Percentiles rank a stretch among this genome's conserved stretches.
Evolutionary conservation across 2,329 filamentous ascomycete genomes (phyloP).

Genomic region (Alternaria infectoria): DNA sequence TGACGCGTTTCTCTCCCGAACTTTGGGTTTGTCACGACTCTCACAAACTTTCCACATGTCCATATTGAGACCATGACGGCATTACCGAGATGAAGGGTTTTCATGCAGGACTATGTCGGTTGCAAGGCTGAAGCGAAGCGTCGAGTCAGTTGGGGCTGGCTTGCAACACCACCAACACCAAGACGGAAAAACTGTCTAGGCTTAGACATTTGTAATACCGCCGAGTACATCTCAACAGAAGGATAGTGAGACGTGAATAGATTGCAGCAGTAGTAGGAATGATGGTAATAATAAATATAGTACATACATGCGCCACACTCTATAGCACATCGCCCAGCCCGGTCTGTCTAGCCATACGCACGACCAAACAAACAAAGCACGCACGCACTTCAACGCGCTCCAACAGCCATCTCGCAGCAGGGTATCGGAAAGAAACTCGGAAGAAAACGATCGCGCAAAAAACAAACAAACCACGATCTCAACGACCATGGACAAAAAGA

Average conservation of each 20-base stretch:
- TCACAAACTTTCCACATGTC: too few species aligned
- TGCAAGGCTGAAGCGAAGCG: neutral
- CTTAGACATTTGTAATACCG: too few species aligned
- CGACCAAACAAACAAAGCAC: too few species aligned
- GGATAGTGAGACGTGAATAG: too few species aligned
- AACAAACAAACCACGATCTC: neutral
- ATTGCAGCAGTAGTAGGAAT: too few species aligned
- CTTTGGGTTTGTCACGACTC: too few species aligned
- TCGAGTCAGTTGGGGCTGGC: neutral
- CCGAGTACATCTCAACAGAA: too few species aligned
- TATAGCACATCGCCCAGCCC: neutral
- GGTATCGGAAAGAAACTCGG: constrained; percentile 14
- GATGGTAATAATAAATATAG: neutral
- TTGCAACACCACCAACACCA: too few species aligned
- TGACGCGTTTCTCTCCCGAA: too few species aligned
- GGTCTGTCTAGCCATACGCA: neutral
- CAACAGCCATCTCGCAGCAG: constrained; percentile 2
- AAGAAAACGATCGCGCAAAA: constrained; percentile 2
- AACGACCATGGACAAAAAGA: neutral
- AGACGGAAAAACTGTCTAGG: too few species aligned
- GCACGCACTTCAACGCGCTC: too few species aligned
- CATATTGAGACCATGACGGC: neutral
- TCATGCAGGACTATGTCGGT: neutral
- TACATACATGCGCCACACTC: neutral
- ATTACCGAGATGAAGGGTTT: neutral